A percentile compares a stretch with the other conserved stretches of the same genome.
These are phyloP conservation scores for Corchorus capsularis DNA, from an alignment of 345 rosid species.

Conservation along the genomic window DNA sequence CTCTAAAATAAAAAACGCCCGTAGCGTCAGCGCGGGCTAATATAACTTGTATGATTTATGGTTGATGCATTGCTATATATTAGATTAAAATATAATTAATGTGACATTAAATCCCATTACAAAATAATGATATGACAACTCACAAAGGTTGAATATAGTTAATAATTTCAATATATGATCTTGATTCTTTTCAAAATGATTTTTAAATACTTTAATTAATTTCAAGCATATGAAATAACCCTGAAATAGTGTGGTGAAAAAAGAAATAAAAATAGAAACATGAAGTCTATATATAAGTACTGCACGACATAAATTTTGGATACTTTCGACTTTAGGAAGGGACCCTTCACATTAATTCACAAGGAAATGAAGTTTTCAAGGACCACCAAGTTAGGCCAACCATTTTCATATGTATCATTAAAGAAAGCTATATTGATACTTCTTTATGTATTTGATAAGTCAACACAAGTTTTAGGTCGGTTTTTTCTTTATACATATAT, in stretches of 20 bases:
- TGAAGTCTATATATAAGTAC: neutral
- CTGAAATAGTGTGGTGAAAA: neutral
- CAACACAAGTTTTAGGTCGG: neutral
- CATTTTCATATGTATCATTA: neutral
- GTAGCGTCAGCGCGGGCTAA: too few relatives aligned
- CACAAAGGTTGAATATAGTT: too few relatives aligned
- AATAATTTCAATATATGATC: too few relatives aligned
- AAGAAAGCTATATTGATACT: neutral
- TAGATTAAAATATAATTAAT: too few relatives aligned
- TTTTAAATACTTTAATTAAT: neutral
- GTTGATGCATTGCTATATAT: too few relatives aligned
- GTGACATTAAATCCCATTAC: too few relatives aligned
- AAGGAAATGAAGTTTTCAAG: neutral
- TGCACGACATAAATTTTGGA: neutral
- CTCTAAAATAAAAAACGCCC: too few relatives aligned
- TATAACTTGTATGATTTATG: too few relatives aligned
- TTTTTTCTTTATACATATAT: neutral
- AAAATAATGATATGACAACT: too few relatives aligned
- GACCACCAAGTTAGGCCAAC: conserved; percentile 5
- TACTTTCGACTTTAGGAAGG: neutral
- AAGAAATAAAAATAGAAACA: too few relatives aligned
- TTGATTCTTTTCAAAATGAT: too few relatives aligned
- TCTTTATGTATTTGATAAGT: neutral
- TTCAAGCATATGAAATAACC: neutral
- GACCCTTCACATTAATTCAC: neutral